Conservation (phyloP, 768 basidiomycete genomes). For the Inosperma sp. region DNA sequence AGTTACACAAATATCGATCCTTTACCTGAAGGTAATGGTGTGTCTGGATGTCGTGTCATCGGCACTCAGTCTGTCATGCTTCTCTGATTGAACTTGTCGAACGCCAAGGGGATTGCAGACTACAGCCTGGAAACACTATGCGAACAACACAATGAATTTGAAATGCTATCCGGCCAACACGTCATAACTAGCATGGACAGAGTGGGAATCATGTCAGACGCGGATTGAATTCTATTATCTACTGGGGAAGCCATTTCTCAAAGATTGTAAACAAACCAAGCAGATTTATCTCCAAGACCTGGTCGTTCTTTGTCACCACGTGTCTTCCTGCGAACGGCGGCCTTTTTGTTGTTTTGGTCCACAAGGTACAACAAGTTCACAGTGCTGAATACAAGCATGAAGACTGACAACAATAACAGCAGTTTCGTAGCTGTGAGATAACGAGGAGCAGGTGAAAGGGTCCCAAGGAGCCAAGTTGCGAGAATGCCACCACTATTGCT, state of each 20-base stretch:
- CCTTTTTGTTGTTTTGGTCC: conserved; percentile 45
- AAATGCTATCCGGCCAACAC: too few species aligned
- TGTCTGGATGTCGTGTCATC: too few species aligned
- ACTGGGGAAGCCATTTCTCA: conserved; percentile 17
- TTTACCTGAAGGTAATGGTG: too few species aligned
- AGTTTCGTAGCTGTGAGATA: conserved; percentile 47
- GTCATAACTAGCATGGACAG: too few species aligned
- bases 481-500: conserved; percentile 58
- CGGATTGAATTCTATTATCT: too few species aligned
- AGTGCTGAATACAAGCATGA: conserved; percentile 33
- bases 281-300: conserved; percentile 45
- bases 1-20: too few species aligned
- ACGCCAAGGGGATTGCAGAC: too few species aligned
- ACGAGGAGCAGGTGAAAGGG: conserved; percentile 43
- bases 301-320: conserved; percentile 32
- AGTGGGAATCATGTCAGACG: too few species aligned
- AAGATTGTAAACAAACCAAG: conserved; percentile 51
- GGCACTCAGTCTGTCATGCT: too few species aligned
- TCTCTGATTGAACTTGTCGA: too few species aligned
- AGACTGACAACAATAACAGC: conserved; percentile 35
- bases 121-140: too few species aligned
- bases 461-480: conserved; percentile 54
- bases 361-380: conserved; percentile 39
- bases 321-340: conserved; percentile 27
- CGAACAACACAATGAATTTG: too few species aligned